Evolutionary conservation across 1,139 yeast species (phyloP).

Genomic region (Pneumocystis jirovecii): DNA sequence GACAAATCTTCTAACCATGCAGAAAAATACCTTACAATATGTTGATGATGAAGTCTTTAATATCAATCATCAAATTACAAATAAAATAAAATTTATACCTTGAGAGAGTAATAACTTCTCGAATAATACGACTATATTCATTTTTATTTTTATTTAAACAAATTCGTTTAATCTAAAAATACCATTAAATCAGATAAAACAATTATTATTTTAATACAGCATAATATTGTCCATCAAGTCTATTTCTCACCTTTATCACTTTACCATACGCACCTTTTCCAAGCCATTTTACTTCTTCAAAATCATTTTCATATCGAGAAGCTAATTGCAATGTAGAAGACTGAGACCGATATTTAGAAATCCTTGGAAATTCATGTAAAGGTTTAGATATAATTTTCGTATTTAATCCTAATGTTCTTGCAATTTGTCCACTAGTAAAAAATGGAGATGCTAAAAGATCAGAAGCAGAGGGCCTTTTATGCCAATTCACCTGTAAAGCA

Average conservation of each 20-base stretch:
- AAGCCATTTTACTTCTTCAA: no score
- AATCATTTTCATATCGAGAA: no score
- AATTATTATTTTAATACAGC: no score
- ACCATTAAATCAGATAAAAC: no score
- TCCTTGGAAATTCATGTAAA: slow-evolving; percentile 2
- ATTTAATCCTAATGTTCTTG: slow-evolving; percentile 7
- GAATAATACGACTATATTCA: slow-evolving; percentile 36
- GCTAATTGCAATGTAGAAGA: slow-evolving; percentile 1
- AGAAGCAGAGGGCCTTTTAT: slow-evolving; percentile 42
- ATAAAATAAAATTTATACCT: neutral
- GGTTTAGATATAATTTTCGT: neutral
- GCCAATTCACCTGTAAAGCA: slow-evolving; percentile 33
- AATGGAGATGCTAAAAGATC: slow-evolving; percentile 75
- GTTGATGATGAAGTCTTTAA: slow-evolving; percentile 69
- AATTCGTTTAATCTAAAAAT: slow-evolving; percentile 3
- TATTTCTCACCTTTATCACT: no score
- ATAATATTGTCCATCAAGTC: no score
- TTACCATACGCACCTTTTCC: slow-evolving; percentile 85
- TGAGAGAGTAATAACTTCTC: slow-evolving; percentile 84
- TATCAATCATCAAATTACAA: neutral
- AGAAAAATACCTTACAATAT: slow-evolving; percentile 88
- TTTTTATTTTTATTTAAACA: neutral
- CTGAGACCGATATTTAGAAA: neutral
- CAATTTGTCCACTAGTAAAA: slow-evolving; percentile 11
- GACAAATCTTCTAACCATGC: slow-evolving; percentile 82